These are phyloP conservation scores for Penicillium cosmopolitanum DNA, from an alignment of 495 filamentous ascomycete genomes.

Conservation along the genomic window DNA sequence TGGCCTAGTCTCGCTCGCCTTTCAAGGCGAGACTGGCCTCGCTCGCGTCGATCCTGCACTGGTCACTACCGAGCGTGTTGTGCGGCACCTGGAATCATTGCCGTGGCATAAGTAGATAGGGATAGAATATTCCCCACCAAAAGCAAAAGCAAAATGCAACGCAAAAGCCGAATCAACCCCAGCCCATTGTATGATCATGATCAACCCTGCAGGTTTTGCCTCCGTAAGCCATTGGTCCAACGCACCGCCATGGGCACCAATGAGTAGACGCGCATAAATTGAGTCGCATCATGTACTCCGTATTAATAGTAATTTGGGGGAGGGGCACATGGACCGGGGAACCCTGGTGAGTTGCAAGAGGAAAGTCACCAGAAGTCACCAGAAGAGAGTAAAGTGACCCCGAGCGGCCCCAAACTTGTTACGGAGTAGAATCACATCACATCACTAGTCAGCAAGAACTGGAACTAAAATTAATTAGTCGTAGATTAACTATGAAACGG, in stretches of 20 bases:
- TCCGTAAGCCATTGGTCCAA: constrained; percentile 7
- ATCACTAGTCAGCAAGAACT: too few species aligned
- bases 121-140: neutral
- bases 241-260: constrained; percentile 12
- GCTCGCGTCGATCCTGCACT: constrained; percentile 67
- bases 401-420: too few species aligned
- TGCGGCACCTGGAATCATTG: constrained; percentile 46
- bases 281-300: neutral
- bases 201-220: constrained; percentile 1
- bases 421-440: too few species aligned
- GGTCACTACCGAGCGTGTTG: constrained; percentile 60
- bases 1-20: constrained; percentile 76
- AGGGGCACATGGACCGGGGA: neutral
- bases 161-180: neutral
- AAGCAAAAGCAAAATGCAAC: neutral
- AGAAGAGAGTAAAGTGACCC: too few species aligned
- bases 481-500: too few species aligned
- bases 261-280: constrained; percentile 5
- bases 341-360: too few species aligned
- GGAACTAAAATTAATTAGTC: too few species aligned
- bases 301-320: neutral
- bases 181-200: constrained; percentile 1
- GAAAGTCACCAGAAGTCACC: too few species aligned
- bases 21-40: constrained; percentile 65
- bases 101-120: constrained; percentile 33